Conservation (phyloP, 2,329 filamentous ascomycete species). For the Xylaria sp. region DNA sequence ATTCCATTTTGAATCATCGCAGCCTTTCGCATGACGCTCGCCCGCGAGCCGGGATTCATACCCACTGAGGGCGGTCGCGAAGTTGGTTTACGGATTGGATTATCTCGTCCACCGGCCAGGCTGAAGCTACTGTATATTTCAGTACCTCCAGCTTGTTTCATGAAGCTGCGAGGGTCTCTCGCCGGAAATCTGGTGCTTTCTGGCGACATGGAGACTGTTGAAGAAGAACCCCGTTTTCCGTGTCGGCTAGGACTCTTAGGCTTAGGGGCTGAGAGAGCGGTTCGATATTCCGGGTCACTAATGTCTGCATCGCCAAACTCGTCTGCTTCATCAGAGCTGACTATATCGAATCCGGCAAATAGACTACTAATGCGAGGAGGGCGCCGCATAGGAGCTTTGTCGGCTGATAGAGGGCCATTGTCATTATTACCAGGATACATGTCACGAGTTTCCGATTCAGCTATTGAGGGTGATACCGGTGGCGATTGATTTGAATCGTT, state of each 20-base stretch:
- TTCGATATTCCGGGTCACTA: constrained; percentile 75
- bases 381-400: constrained; percentile 70
- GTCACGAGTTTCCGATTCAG: constrained; percentile 63
- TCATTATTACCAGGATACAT: constrained; percentile 84
- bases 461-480: constrained; percentile 46
- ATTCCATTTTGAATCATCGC: constrained; percentile 85
- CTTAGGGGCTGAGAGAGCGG: constrained; percentile 71
- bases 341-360: constrained; percentile 85
- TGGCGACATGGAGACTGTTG: constrained; percentile 55
- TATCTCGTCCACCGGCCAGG: constrained; percentile 49
- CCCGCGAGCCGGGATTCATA: constrained; percentile 59
- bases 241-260: constrained; percentile 57
- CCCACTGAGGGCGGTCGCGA: constrained; percentile 44
- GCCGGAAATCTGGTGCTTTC: constrained; percentile 51
- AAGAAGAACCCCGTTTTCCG: constrained; percentile 57
- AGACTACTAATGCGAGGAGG: constrained; percentile 83
- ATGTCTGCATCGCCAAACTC: constrained; percentile 70
- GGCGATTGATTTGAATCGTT: constrained; percentile 64
- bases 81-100: constrained; percentile 48
- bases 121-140: constrained; percentile 61
- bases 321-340: constrained; percentile 73
- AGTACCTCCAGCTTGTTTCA: constrained; percentile 52
- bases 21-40: constrained; percentile 77
- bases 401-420: constrained; percentile 74
- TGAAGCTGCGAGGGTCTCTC: constrained; percentile 48